These are phyloP conservation scores for Blastocystis sp. DNA, from an alignment of 352 stramenopile genomes.

Conservation along the genomic window DNA sequence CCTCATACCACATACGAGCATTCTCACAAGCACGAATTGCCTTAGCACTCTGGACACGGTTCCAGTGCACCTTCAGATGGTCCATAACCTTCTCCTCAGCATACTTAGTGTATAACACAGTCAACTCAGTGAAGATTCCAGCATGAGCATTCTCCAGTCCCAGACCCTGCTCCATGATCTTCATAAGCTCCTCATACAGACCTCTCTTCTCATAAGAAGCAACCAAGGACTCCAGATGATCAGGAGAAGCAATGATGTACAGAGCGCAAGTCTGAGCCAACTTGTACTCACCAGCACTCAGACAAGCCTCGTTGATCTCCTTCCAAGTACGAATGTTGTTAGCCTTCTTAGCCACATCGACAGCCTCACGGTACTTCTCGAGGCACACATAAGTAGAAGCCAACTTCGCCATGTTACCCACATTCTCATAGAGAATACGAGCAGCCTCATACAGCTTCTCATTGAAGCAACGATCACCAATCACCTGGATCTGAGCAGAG, in stretches of 20 bases:
- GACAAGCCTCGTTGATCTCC: slow-evolving; percentile 96
- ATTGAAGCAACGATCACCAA: slow-evolving; percentile 94
- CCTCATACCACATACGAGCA: slow-evolving; percentile 93
- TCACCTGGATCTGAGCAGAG: slow-evolving; percentile 97
- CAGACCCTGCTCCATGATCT: slow-evolving; percentile 96
- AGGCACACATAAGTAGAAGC: slow-evolving; percentile 98
- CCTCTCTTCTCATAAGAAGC: slow-evolving; percentile 96
- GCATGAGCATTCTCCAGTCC: slow-evolving; percentile 96
- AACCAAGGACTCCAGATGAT: slow-evolving; percentile 98
- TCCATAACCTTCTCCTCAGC: slow-evolving; percentile 97
- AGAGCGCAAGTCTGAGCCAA: slow-evolving; percentile 94
- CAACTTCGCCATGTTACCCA: slow-evolving; percentile 99
- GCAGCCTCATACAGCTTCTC: slow-evolving; percentile 95
- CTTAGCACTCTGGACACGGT: slow-evolving; percentile 97
- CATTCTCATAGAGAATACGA: slow-evolving; percentile 97
- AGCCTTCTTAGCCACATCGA: slow-evolving; percentile 95
- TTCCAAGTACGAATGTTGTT: slow-evolving; percentile 99
- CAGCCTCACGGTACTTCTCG: slow-evolving; percentile 95
- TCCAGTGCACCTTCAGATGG: slow-evolving; percentile 99
- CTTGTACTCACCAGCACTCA: slow-evolving; percentile 94
- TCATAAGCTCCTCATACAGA: slow-evolving; percentile 90
- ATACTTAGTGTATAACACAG: slow-evolving; percentile 99
- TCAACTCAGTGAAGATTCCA: slow-evolving; percentile 98
- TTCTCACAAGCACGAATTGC: slow-evolving; percentile 92
- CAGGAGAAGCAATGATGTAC: slow-evolving; percentile 98